phyloP scores from a whole-genome alignment of 2,329 filamentous ascomycete genomes.

The Beauveria scarabaeidicola region DNA sequence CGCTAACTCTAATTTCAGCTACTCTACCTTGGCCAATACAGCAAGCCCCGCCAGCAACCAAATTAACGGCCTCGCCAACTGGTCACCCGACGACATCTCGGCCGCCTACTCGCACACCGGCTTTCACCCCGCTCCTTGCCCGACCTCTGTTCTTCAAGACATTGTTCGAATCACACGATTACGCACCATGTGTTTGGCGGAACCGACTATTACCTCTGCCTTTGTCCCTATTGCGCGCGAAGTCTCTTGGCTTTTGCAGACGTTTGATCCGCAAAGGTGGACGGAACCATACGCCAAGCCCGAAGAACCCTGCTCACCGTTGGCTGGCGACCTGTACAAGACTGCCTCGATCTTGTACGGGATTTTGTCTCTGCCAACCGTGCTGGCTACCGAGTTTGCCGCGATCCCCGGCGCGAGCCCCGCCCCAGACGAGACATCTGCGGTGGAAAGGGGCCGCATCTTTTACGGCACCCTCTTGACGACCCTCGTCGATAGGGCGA shows the following conservation, averaged over 20 bases:
- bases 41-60: conserved; percentile 3
- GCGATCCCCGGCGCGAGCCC: neutral
- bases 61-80: conserved; percentile 1
- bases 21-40: conserved; percentile 5
- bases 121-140: conserved; percentile 4
- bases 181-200: neutral
- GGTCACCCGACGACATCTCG: conserved; percentile 1
- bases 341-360: neutral
- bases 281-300: conserved; percentile 4
- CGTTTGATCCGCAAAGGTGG: neutral
- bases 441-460: neutral
- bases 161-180: conserved; percentile 7
- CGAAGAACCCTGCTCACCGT: neutral
- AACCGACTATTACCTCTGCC: neutral
- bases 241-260: neutral
- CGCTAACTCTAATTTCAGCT: neutral
- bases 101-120: conserved; percentile 9
- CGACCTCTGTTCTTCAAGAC: conserved; percentile 5
- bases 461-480: neutral
- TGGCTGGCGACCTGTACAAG: conserved; percentile 6
- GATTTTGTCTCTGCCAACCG: neutral
- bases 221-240: conserved; percentile 5
- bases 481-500: neutral
- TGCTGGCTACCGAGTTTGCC: conserved; percentile 2
- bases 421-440: neutral